These are phyloP conservation scores for Talaromyces sp. DNA, from an alignment of 2,329 filamentous ascomycete species.

Conservation along the genomic window DNA sequence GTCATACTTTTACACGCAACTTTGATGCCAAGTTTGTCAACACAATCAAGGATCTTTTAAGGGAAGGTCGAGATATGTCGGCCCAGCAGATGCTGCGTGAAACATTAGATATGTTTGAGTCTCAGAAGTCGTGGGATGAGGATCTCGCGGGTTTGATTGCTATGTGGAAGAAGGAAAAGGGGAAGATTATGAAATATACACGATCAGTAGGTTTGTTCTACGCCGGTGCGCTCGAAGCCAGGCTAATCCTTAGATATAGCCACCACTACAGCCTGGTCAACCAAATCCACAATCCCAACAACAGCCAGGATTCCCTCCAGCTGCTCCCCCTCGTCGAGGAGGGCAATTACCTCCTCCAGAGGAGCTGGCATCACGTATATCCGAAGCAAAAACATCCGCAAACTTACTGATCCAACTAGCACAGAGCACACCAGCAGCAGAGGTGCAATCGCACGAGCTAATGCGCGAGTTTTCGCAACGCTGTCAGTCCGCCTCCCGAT, in stretches of 20 bases:
- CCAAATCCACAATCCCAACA: conserved; percentile 9
- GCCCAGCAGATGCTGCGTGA: conserved; percentile 84
- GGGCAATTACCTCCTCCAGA: conserved; percentile 59
- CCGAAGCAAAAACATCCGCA: conserved; percentile 85
- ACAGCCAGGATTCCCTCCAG: conserved; percentile 18
- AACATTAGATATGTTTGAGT: conserved; percentile 73
- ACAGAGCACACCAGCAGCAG: conserved; percentile 71
- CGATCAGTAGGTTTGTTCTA: conserved; percentile 21
- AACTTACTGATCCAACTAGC: conserved; percentile 89
- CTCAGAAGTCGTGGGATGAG: conserved; percentile 66
- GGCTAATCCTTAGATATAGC: neutral
- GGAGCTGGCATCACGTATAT: conserved; percentile 76
- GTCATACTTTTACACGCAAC: conserved; percentile 82
- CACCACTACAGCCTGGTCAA: neutral
- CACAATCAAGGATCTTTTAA: conserved; percentile 68
- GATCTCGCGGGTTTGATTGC: conserved; percentile 64
- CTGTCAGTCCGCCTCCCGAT: conserved; percentile 72
- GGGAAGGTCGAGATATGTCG: conserved; percentile 63
- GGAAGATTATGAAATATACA: conserved; percentile 48
- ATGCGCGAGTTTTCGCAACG: conserved; percentile 87
- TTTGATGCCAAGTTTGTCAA: conserved; percentile 79
- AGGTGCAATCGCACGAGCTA: conserved; percentile 77
- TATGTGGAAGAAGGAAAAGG: conserved; percentile 90
- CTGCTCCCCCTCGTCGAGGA: conserved; percentile 27
- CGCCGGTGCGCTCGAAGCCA: neutral